Evolutionary conservation across 2,329 filamentous ascomycete genomes (phyloP).

Genomic region (Diaporthe citri): DNA sequence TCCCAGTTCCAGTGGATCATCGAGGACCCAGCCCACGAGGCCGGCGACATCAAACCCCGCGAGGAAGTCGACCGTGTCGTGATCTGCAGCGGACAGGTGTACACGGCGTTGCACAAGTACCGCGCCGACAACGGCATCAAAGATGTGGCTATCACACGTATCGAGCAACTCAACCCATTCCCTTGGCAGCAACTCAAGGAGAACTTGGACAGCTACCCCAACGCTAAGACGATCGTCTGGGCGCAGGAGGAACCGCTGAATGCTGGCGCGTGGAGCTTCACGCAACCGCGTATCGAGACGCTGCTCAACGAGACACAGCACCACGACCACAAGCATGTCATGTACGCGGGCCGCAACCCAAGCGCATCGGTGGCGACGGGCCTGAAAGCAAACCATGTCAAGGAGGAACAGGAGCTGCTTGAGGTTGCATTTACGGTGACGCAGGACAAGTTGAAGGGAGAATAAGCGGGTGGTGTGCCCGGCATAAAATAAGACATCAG

Average conservation of each 20-base stretch:
- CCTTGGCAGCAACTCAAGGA: slow-evolving; percentile 97
- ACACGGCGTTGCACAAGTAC: slow-evolving; percentile 90
- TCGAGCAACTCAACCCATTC: slow-evolving; percentile 99
- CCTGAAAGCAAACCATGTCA: slow-evolving; percentile 86
- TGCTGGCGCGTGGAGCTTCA: slow-evolving; percentile 95
- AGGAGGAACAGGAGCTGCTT: slow-evolving; percentile 91
- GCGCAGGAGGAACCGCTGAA: slow-evolving; percentile 98
- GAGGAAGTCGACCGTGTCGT: slow-evolving; percentile 95
- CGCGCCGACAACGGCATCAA: slow-evolving; percentile 87
- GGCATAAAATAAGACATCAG: neutral
- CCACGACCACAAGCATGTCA: slow-evolving; percentile 94
- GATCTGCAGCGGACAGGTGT: slow-evolving; percentile 95
- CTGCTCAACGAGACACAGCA: slow-evolving; percentile 92
- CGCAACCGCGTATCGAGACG: slow-evolving; percentile 97
- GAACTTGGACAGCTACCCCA: slow-evolving; percentile 96
- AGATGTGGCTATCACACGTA: slow-evolving; percentile 92
- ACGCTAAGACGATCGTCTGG: slow-evolving; percentile 98
- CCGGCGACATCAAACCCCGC: slow-evolving; percentile 78
- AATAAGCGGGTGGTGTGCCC: slow-evolving; percentile 54
- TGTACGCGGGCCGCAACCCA: slow-evolving; percentile 95
- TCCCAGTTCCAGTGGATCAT: slow-evolving; percentile 98
- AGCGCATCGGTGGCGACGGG: slow-evolving; percentile 95
- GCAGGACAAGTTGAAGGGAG: slow-evolving; percentile 78
- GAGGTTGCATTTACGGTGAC: slow-evolving; percentile 73
- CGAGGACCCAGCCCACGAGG: slow-evolving; percentile 85